phyloP scores from a whole-genome alignment of 495 filamentous ascomycete species.

The Penicillium cataractarum region DNA sequence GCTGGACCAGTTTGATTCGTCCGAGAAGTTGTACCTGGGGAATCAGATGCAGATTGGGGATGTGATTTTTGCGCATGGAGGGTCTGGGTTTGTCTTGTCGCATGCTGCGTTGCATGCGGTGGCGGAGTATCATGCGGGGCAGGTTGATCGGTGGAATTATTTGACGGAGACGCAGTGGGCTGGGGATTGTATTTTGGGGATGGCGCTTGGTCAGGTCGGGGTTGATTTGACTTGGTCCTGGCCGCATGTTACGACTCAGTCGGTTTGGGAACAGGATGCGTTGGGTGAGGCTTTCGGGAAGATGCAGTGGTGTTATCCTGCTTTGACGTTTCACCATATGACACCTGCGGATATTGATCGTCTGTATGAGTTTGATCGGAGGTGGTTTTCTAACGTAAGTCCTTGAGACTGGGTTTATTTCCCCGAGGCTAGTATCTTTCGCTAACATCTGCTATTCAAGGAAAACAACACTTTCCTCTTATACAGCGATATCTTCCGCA shows the following conservation, averaged over 20 bases:
- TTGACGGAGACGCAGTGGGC: conserved; percentile 41
- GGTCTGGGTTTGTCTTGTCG: conserved; percentile 62
- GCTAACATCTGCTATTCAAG: conserved; percentile 13
- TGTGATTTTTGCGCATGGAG: conserved; percentile 65
- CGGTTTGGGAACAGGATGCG: conserved; percentile 45
- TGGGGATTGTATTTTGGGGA: conserved; percentile 51
- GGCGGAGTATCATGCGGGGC: conserved; percentile 18
- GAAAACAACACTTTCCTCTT: conserved; percentile 19
- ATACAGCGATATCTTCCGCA: conserved; percentile 32
- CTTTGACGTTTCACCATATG: conserved; percentile 54
- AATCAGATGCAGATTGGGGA: conserved; percentile 51
- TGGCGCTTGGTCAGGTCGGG: conserved; percentile 40
- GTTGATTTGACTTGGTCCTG: conserved; percentile 39
- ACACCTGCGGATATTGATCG: conserved; percentile 40
- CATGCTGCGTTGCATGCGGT: conserved; percentile 37
- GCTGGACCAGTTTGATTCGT: conserved; percentile 52
- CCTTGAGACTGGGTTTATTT: neutral
- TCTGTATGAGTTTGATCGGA: conserved; percentile 44
- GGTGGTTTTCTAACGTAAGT: conserved; percentile 39
- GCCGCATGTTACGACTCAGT: conserved; percentile 39
- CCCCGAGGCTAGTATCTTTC: neutral
- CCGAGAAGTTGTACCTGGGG: conserved; percentile 57
- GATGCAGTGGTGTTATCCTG: conserved; percentile 53
- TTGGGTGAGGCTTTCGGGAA: conserved; percentile 37
- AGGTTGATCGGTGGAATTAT: conserved; percentile 33